Percentiles rank a stretch among this genome's conserved stretches.
Conservation (phyloP, 1,284 basidiomycete genomes). For the Irpex sp. region DNA sequence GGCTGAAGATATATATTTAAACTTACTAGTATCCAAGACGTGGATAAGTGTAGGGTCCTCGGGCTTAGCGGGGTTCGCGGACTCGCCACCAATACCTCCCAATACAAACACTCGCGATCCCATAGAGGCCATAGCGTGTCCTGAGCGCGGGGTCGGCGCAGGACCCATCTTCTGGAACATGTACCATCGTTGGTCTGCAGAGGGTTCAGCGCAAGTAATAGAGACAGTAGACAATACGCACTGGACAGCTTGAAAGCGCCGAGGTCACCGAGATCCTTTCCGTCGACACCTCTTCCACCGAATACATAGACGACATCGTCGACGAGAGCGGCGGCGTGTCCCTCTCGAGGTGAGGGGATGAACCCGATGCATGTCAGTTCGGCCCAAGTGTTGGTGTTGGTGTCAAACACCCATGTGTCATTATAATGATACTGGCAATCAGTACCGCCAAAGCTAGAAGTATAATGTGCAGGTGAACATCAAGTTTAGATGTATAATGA, state of each 20-base stretch:
- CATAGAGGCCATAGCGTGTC: slow-evolving; percentile 92
- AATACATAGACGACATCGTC: slow-evolving; percentile 99
- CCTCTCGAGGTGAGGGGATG: slow-evolving; percentile 94
- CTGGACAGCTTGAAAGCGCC: slow-evolving; percentile 97
- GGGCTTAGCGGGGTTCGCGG: slow-evolving; percentile 66
- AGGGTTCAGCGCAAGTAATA: neutral
- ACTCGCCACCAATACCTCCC: slow-evolving; percentile 86
- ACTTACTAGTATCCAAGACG: slow-evolving; percentile 89
- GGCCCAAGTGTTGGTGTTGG: slow-evolving; percentile 80
- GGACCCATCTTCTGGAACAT: slow-evolving; percentile 99
- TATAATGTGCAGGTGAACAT: slow-evolving; percentile 5
- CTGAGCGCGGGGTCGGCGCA: slow-evolving; percentile 85
- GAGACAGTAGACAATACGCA: slow-evolving; percentile 37
- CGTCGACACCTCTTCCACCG: slow-evolving; percentile 95
- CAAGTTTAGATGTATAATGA: neutral
- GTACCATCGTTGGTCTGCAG: slow-evolving; percentile 78
- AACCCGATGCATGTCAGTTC: slow-evolving; percentile 97
- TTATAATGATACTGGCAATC: slow-evolving; percentile 99
- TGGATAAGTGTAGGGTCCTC: slow-evolving; percentile 87
- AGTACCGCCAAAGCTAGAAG: slow-evolving; percentile 89
- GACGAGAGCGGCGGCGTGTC: slow-evolving; percentile 94
- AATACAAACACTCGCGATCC: slow-evolving; percentile 89
- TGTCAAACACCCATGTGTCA: slow-evolving; percentile 97
- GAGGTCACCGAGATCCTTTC: slow-evolving; percentile 92
- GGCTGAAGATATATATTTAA: slow-evolving; percentile 7